A percentile compares a stretch with the other conserved stretches of the same genome.
Conservation (phyloP, 2,329 filamentous ascomycete species). For the Dryadomyces quercivorus region DNA sequence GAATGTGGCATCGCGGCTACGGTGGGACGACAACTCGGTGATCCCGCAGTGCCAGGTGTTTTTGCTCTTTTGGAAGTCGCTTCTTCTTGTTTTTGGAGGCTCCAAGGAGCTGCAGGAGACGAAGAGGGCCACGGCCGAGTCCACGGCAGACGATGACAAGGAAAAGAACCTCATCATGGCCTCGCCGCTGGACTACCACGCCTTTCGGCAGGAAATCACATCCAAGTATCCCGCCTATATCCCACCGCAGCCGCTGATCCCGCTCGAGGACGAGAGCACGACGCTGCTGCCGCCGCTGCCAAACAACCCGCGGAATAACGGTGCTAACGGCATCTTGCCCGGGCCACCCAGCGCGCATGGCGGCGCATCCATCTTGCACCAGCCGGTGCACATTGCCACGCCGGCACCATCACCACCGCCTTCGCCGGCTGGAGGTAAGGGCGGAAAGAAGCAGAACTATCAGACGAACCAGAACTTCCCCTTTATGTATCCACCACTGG, state of each 20-base stretch:
- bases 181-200: slow-evolving; percentile 89
- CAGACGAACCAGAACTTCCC: slow-evolving; percentile 99
- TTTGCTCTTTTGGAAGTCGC: slow-evolving; percentile 82
- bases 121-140: slow-evolving; percentile 59
- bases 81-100: slow-evolving; percentile 76
- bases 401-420: slow-evolving; percentile 92
- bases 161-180: slow-evolving; percentile 76
- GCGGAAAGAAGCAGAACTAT: slow-evolving; percentile 97
- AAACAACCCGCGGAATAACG: slow-evolving; percentile 54
- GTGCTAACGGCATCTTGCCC: slow-evolving; percentile 49
- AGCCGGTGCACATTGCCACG: slow-evolving; percentile 97
- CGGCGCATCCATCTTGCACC: slow-evolving; percentile 75
- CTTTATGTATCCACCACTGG: slow-evolving; percentile 89
- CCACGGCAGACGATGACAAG: slow-evolving; percentile 42
- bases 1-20: slow-evolving; percentile 52
- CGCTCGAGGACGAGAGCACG: slow-evolving; percentile 80
- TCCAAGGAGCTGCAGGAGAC: slow-evolving; percentile 58
- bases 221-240: slow-evolving; percentile 97
- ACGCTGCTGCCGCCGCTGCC: slow-evolving; percentile 79
- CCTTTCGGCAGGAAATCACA: slow-evolving; percentile 91
- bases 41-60: slow-evolving; percentile 59
- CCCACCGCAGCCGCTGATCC: slow-evolving; percentile 70
- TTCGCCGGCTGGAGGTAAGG: slow-evolving; percentile 79
- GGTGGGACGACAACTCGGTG: slow-evolving; percentile 57
- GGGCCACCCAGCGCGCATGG: slow-evolving; percentile 41